Percentiles rank a stretch among this genome's conserved stretches.
These are phyloP conservation scores for Malus hybrid DNA, from an alignment of 331 rosid genomes.

Conservation along the genomic window DNA sequence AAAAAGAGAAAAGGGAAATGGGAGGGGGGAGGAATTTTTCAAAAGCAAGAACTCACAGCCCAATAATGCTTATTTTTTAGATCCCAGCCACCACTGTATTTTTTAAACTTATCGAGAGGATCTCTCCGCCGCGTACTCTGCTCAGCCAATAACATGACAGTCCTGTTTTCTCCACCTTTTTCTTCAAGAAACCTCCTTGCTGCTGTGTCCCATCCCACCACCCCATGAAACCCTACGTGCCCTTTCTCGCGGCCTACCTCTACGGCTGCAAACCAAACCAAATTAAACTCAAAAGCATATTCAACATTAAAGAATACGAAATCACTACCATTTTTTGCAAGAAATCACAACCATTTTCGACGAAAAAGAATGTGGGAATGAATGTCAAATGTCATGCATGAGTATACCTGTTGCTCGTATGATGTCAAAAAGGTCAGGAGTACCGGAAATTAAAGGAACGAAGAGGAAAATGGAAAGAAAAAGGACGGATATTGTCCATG, in stretches of 20 bases:
- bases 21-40: neutral
- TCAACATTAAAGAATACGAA: neutral
- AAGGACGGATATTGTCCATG: neutral
- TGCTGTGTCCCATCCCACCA: neutral
- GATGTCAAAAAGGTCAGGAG: neutral
- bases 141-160: slow-evolving; percentile 43
- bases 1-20: neutral
- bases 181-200: slow-evolving; percentile 1
- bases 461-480: neutral
- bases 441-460: neutral
- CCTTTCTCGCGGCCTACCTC: neutral
- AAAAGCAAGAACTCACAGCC: slow-evolving; percentile 29
- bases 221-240: neutral
- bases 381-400: neutral
- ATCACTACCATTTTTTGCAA: neutral
- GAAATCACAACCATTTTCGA: neutral
- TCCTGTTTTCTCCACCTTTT: slow-evolving; percentile 31
- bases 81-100: slow-evolving; percentile 78
- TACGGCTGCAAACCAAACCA: neutral
- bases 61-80: slow-evolving; percentile 40
- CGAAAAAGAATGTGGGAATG: neutral
- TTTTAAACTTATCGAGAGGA: slow-evolving; percentile 30
- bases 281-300: neutral
- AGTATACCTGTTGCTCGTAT: slow-evolving; percentile 1
- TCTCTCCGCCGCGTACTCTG: slow-evolving; percentile 50